Conservation (phyloP, 2,329 filamentous ascomycete species). For the Colletotrichum orchidophilum region DNA sequence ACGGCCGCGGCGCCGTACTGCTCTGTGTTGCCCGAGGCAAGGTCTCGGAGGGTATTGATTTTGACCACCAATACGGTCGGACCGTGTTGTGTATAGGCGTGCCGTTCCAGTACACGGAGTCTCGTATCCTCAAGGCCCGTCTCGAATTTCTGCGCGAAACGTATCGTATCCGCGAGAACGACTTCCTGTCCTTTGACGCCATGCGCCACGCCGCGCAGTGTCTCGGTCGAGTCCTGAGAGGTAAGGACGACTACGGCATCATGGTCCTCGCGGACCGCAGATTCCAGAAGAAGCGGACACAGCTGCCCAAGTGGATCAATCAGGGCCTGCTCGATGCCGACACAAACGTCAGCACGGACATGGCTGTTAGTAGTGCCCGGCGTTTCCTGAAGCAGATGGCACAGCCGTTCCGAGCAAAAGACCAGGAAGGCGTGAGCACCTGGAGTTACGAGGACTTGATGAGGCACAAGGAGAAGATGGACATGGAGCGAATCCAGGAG, state of each 20-base stretch:
- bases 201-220: slow-evolving; percentile 99
- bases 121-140: slow-evolving; percentile 92
- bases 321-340: slow-evolving; percentile 87
- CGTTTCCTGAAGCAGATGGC: slow-evolving; percentile 92
- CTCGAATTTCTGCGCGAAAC: slow-evolving; percentile 97
- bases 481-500: slow-evolving; percentile 73
- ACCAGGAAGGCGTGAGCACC: slow-evolving; percentile 92
- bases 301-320: slow-evolving; percentile 97
- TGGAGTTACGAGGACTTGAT: slow-evolving; percentile 87
- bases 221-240: slow-evolving; percentile 89
- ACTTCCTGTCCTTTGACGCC: slow-evolving; percentile 97
- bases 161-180: slow-evolving; percentile 95
- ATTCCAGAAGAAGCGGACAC: slow-evolving; percentile 89
- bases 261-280: slow-evolving; percentile 97
- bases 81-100: slow-evolving; percentile 97
- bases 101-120: slow-evolving; percentile 98
- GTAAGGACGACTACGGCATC: slow-evolving; percentile 99
- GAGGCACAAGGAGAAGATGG: slow-evolving; percentile 79
- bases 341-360: slow-evolving; percentile 92
- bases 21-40: slow-evolving; percentile 97
- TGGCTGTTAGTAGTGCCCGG: slow-evolving; percentile 89
- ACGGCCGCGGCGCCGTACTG: slow-evolving; percentile 91
- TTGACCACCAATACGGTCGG: slow-evolving; percentile 97
- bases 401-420: slow-evolving; percentile 82
- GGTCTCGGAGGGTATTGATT: slow-evolving; percentile 98